phyloP scores from a whole-genome alignment of 176 grass and related monocot genomes.

The Zea luxurians region DNA sequence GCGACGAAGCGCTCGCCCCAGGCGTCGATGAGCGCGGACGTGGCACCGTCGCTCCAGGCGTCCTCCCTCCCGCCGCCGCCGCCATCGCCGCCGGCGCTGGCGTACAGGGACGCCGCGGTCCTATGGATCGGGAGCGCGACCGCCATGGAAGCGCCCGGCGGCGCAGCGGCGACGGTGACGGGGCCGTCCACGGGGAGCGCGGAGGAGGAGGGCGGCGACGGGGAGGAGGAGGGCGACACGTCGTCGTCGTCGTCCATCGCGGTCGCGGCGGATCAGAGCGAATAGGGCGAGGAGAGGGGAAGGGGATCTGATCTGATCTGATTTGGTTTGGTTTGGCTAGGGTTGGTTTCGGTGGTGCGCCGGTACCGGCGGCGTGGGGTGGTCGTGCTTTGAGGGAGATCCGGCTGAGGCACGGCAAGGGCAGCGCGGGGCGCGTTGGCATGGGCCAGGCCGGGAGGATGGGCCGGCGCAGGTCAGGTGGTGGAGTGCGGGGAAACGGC shows the following conservation, averaged over 20 bases:
- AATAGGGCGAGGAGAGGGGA: background rate
- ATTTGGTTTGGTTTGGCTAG: constrained; percentile 32
- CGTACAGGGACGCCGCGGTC: constrained; percentile 33
- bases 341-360: constrained; percentile 48
- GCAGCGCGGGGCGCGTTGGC: constrained; percentile 8
- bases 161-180: constrained; percentile 47
- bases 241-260: constrained; percentile 50
- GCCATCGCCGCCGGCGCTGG: constrained; percentile 10
- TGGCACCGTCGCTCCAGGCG: constrained; percentile 92
- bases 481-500: constrained; percentile 12
- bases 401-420: constrained; percentile 34
- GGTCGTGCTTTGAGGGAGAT: constrained; percentile 47
- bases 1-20: constrained; percentile 90
- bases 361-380: constrained; percentile 54
- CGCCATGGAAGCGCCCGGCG: constrained; percentile 45
- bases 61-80: constrained; percentile 74
- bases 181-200: constrained; percentile 43
- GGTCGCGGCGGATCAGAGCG: background rate
- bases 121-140: constrained; percentile 75
- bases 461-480: constrained; percentile 34
- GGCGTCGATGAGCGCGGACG: constrained; percentile 83
- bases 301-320: background rate
- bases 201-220: constrained; percentile 19
- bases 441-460: constrained; percentile 54
- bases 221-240: constrained; percentile 15